Evolutionary conservation across 2,329 filamentous ascomycete species (phyloP).

Genomic region (Ophiostoma ulmi): DNA sequence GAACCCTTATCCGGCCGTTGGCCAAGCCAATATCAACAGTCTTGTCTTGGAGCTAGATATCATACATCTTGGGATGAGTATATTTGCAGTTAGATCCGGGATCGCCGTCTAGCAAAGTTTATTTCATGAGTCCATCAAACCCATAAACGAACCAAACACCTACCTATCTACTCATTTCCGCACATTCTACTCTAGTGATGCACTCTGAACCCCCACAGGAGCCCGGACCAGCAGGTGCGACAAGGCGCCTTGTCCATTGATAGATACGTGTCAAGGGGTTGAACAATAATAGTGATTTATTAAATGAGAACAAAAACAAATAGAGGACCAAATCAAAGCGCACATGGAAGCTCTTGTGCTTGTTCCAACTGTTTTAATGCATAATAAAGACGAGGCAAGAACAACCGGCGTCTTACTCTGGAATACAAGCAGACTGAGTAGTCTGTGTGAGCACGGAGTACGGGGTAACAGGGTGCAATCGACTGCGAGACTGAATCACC

Average conservation of each 20-base stretch:
- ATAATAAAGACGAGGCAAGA: background rate
- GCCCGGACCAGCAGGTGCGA: conserved; percentile 8
- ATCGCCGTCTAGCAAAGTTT: conserved; percentile 11
- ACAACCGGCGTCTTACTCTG: background rate
- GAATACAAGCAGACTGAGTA: background rate
- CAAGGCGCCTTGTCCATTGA: background rate
- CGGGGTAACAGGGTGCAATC: background rate
- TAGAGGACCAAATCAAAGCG: background rate
- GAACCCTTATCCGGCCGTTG: background rate
- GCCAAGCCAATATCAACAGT: background rate
- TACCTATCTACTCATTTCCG: background rate
- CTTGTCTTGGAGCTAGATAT: background rate
- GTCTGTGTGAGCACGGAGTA: conserved; percentile 1
- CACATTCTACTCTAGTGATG: background rate
- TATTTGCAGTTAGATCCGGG: background rate
- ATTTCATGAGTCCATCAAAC: background rate
- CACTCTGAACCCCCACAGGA: background rate
- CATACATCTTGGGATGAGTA: background rate
- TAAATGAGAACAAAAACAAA: background rate
- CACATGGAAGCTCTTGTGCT: background rate
- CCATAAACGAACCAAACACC: background rate
- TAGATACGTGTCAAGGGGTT: conserved; percentile 5
- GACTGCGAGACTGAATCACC: background rate
- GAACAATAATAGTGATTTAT: background rate
- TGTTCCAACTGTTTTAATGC: background rate